Evolutionary conservation across 2,329 filamentous ascomycete genomes (phyloP).

Genomic region (Thermomyces lanuginosus): DNA sequence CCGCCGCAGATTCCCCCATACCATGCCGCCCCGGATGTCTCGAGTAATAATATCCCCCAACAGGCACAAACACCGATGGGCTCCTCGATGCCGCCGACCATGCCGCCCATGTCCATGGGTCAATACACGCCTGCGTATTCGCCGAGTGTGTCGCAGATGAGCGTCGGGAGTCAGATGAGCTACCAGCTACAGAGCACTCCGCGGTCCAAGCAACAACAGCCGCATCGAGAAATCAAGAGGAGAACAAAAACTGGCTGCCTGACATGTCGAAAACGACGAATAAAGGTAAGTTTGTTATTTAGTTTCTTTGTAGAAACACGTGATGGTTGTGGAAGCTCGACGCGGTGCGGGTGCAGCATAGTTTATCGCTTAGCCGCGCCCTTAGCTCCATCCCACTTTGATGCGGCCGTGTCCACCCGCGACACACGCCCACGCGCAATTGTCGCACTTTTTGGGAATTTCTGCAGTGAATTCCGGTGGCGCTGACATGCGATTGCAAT

Average conservation of each 20-base stretch:
- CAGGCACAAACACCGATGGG: constrained; percentile 29
- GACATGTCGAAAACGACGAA: constrained; percentile 49
- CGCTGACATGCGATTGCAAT: constrained; percentile 9
- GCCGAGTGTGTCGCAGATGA: constrained; percentile 16
- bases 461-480: constrained; percentile 10
- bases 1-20: constrained; percentile 18
- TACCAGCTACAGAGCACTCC: constrained; percentile 34
- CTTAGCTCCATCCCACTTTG: constrained; percentile 12
- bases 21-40: constrained; percentile 8
- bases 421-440: constrained; percentile 4
- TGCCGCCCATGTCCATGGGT: constrained; percentile 36
- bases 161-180: constrained; percentile 33
- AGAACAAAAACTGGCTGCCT: constrained; percentile 59
- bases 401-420: constrained; percentile 6
- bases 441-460: constrained; percentile 8
- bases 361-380: constrained; percentile 5
- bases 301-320: background rate
- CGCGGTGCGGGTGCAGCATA: constrained; percentile 2
- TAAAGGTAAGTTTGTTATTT: constrained; percentile 44
- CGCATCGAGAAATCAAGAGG: constrained; percentile 58
- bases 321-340: constrained; percentile 1
- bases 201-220: constrained; percentile 40
- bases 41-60: constrained; percentile 4
- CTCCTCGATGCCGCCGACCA: constrained; percentile 32
- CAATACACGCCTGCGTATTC: constrained; percentile 37